Conservation (phyloP, 2,329 filamentous ascomycete genomes). For the Neonectria magnoliae region DNA sequence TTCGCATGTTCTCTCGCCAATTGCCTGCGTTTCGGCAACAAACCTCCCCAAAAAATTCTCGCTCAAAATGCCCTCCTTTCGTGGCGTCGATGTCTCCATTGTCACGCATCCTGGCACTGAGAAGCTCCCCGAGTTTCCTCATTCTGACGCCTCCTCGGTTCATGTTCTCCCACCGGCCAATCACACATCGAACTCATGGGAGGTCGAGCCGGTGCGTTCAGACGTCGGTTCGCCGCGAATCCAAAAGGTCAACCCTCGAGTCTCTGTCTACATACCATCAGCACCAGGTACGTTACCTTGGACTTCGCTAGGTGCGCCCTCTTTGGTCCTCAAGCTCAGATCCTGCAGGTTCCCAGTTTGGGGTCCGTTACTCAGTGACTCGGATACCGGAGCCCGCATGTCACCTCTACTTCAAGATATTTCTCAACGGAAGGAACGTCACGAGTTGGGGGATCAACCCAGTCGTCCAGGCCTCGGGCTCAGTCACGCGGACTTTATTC, state of each 20-base stretch:
- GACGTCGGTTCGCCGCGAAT: conserved; percentile 20
- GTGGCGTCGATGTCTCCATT: conserved; percentile 59
- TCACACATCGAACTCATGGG: conserved; percentile 33
- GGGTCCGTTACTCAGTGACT: conserved; percentile 59
- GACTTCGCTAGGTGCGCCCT: background rate
- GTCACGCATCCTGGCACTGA: conserved; percentile 48
- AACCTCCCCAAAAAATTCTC: background rate
- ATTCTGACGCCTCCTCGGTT: conserved; percentile 61
- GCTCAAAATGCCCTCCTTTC: conserved; percentile 59
- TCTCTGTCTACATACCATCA: conserved; percentile 68
- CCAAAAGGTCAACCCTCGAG: conserved; percentile 51
- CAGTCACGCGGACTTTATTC: conserved; percentile 59
- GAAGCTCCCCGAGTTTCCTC: conserved; percentile 63
- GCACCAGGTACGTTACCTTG: conserved; percentile 54
- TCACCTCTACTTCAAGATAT: conserved; percentile 65
- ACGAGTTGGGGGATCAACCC: conserved; percentile 63
- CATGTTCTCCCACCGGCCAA: conserved; percentile 41
- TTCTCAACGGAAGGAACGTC: conserved; percentile 63
- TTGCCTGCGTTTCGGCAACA: background rate
- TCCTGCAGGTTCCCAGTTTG: conserved; percentile 60
- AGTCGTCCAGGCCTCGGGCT: conserved; percentile 46
- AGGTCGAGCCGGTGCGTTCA: background rate
- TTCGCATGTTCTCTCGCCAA: background rate
- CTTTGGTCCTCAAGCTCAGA: background rate
- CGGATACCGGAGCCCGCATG: conserved; percentile 46